Conservation (phyloP, 345 rosid species). For the Hibiscus mutabilis region DNA sequence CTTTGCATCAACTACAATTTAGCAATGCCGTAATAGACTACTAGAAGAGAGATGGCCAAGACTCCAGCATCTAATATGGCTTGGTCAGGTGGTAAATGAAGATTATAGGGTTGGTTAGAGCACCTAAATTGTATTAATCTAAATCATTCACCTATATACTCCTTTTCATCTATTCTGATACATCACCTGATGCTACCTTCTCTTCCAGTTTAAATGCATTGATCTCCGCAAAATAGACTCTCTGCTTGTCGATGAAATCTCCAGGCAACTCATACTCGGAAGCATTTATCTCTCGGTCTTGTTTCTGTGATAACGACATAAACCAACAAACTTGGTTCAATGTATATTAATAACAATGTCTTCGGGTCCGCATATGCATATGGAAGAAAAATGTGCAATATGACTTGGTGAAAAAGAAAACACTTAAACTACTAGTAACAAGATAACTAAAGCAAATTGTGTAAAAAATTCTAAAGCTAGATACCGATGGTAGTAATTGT, state of each 20-base stretch:
- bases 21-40: no score
- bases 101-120: not conserved
- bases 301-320: not conserved
- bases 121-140: not conserved
- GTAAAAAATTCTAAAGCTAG: not conserved
- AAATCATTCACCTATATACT: not conserved
- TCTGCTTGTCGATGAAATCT: constrained; percentile 9
- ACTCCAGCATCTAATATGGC: no score
- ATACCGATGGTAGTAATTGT: not conserved
- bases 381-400: not conserved
- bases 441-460: not conserved
- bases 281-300: not conserved
- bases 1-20: no score
- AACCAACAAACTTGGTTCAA: not conserved
- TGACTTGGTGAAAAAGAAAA: not conserved
- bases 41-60: no score
- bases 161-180: not conserved
- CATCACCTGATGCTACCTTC: not conserved
- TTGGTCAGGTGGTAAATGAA: not conserved
- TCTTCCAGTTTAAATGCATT: constrained; percentile 1
- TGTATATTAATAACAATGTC: not conserved
- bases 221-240: not conserved
- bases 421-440: not conserved
- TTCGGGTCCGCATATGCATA: not conserved
- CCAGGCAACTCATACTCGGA: not conserved